phyloP scores from a whole-genome alignment of 2,329 filamentous ascomycete species.

The Penicillium sp. region DNA sequence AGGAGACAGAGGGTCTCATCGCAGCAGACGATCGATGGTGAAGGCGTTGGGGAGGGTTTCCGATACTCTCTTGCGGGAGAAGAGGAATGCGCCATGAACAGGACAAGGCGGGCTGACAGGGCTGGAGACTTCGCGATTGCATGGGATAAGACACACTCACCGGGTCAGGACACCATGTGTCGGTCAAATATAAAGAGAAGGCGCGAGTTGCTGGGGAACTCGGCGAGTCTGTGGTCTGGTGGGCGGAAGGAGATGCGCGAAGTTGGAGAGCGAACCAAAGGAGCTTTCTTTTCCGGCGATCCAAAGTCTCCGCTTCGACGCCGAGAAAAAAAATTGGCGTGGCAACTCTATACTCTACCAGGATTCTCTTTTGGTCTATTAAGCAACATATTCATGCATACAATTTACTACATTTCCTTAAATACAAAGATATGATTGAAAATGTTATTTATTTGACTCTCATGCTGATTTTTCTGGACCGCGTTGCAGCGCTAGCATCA shows the following conservation, averaged over 20 bases:
- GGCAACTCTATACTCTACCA: slow-evolving; percentile 27
- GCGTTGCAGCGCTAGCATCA: too few species aligned
- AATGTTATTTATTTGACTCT: too few species aligned
- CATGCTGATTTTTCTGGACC: too few species aligned
- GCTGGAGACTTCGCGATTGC: slow-evolving; percentile 15
- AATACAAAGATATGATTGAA: too few species aligned
- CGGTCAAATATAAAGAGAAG: neutral
- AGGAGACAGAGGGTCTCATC: neutral
- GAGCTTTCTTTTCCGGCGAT: slow-evolving; percentile 31
- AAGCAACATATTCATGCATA: too few species aligned
- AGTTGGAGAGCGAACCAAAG: slow-evolving; percentile 26
- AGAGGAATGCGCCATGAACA: slow-evolving; percentile 18
- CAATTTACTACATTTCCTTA: too few species aligned
- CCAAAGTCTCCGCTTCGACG: slow-evolving; percentile 27
- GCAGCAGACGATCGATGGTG: neutral
- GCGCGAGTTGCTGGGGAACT: slow-evolving; percentile 10
- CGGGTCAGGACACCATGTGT: neutral
- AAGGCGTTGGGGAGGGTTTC: slow-evolving; percentile 1
- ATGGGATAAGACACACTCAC: slow-evolving; percentile 19
- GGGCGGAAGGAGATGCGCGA: slow-evolving; percentile 22
- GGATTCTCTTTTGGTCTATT: too few species aligned
- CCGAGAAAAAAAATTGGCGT: slow-evolving; percentile 27
- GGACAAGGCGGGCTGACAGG: slow-evolving; percentile 6
- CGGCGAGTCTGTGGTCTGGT: slow-evolving; percentile 12
- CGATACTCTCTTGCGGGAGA: slow-evolving; percentile 8